Evolutionary conservation across 2,329 filamentous ascomycete species (phyloP), one percentile per base, ranked within the genome.

Genomic region (Cladosporium sp.): DNA sequence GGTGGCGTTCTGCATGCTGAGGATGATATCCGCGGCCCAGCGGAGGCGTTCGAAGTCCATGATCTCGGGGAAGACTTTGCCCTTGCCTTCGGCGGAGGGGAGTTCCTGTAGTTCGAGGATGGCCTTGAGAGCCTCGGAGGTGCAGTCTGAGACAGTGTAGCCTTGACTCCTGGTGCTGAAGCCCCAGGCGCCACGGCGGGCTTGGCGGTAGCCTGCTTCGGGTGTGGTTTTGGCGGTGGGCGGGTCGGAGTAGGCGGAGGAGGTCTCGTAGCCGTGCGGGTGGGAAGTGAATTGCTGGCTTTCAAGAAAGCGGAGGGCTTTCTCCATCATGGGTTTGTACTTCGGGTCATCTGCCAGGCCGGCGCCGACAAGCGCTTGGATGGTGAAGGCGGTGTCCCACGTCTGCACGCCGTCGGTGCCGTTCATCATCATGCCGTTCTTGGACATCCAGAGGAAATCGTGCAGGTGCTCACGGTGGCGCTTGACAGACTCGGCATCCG

Each of bases 371-470:
- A 88, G 81, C 1, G 88, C 85, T 68, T 95, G 90, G 33, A 96
- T 89, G 14, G 86, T 74, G 66, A 97, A 97, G 0, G 90, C 81
- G 0, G 93, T 98, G 66, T 98, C 93, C 93, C 93, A 98, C 58
- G 84, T 87, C 70, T 98, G 93, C 1, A 97, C 91, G n/a, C 93
- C 93, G 61, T 98, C 97, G 8, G 93, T 98, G 35, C 93, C 93
- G 62, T 96, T 96, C 71, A 86, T 86, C 44, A 97, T 78, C 88
- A 98, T 89, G 5, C 93, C 93, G 66, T 96, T 91, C 33, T 84
- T 70, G 58, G 95, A 95, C 46, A 98, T 77, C 91, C 93, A 98
- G 31, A 98, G 70, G 56, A 85, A 95, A 63, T 98, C 93, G 41
- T 88, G 79, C 10, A 95, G 70, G 3, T 89, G 82, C 62, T 96